Percentiles rank a stretch among this genome's conserved stretches.
Evolutionary conservation across 192 early-diverging fungal genomes (phyloP).

Genomic region (Coemansia reversa): DNA sequence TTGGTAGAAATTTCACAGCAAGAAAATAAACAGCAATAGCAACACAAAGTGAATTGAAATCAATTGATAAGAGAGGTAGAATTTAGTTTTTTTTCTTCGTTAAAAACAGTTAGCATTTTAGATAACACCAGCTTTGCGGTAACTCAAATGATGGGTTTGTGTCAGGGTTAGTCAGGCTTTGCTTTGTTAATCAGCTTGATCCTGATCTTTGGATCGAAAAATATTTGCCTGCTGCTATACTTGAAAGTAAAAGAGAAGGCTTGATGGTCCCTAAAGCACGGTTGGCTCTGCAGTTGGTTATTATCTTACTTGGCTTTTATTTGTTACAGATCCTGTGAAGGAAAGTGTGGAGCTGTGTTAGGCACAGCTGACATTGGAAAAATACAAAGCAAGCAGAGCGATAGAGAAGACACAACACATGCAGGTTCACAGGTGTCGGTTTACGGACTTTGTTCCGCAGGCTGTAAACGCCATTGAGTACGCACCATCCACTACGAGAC

Average conservation of each 20-base stretch:
- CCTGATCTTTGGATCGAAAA: neutral
- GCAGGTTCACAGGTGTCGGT: conserved; percentile 83
- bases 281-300: neutral
- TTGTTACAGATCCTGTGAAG: neutral
- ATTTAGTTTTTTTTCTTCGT: no score
- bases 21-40: conserved; percentile 4
- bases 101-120: no score
- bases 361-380: neutral
- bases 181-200: neutral
- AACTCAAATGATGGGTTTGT: neutral
- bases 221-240: neutral
- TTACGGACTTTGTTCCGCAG: conserved; percentile 81
- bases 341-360: neutral
- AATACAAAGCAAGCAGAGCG: neutral
- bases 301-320: neutral
- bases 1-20: neutral
- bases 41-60: neutral
- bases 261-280: neutral
- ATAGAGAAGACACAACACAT: conserved; percentile 31
- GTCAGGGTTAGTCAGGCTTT: neutral
- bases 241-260: neutral
- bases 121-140: neutral
- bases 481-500: conserved; percentile 59
- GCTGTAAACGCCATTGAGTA: conserved; percentile 82
- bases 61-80: neutral